These are phyloP conservation scores for Leccinum uliginosum DNA, from an alignment of 768 basidiomycete species.

Conservation along the genomic window DNA sequence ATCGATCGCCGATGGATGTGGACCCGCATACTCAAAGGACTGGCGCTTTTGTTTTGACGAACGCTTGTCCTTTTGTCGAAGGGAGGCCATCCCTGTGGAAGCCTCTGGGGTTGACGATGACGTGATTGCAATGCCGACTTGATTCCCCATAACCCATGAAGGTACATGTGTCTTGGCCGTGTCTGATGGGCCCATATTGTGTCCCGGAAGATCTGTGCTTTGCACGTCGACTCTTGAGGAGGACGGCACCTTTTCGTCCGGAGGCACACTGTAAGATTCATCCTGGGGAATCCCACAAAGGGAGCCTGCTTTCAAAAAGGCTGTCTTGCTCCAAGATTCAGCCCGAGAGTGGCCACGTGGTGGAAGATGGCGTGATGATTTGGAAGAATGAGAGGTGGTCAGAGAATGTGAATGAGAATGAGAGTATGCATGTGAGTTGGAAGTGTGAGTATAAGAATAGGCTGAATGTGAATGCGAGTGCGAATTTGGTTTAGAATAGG, in stretches of 20 bases:
- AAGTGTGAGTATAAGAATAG: slow-evolving; percentile 18
- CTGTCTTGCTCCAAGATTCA: slow-evolving; percentile 37
- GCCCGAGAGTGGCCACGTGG: slow-evolving; percentile 31
- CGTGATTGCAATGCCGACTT: slow-evolving; percentile 43
- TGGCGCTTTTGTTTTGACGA: slow-evolving; percentile 18
- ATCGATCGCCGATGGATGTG: slow-evolving; percentile 35
- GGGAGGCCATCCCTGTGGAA: slow-evolving; percentile 7
- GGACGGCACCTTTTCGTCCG: slow-evolving; percentile 22
- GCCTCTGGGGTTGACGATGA: slow-evolving; percentile 32
- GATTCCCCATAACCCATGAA: slow-evolving; percentile 23
- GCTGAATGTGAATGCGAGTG: slow-evolving; percentile 25
- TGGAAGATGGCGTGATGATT: slow-evolving; percentile 22
- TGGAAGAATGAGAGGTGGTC: slow-evolving; percentile 30
- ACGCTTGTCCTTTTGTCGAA: not conserved
- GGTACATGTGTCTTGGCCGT: slow-evolving; percentile 25
- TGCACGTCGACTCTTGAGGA: slow-evolving; percentile 23
- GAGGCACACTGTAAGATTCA: slow-evolving; percentile 22
- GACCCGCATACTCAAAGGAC: slow-evolving; percentile 37
- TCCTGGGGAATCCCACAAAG: slow-evolving; percentile 25
- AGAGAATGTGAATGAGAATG: slow-evolving; percentile 39
- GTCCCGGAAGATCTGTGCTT: slow-evolving; percentile 12
- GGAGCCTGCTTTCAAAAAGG: slow-evolving; percentile 33
- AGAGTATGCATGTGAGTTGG: slow-evolving; percentile 26
- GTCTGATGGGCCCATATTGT: slow-evolving; percentile 2
- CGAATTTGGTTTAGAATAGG: slow-evolving; percentile 28